Evolutionary conservation across 2,329 filamentous ascomycete genomes (phyloP).

Genomic region (Alternaria arbusti): DNA sequence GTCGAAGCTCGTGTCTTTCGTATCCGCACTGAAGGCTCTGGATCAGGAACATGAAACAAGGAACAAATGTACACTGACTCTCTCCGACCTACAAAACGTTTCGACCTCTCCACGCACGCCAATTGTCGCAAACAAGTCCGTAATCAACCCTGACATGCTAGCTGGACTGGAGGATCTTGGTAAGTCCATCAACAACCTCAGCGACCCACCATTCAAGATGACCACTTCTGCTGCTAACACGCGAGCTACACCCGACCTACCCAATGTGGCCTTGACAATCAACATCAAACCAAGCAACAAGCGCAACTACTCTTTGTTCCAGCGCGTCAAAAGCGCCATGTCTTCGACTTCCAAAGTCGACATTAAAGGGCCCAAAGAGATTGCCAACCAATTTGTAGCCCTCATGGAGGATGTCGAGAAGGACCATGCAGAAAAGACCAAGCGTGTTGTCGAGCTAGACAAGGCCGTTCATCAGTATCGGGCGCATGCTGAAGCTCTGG

Average conservation of each 20-base stretch:
- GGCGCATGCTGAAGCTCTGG: not conserved
- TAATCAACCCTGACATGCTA: not conserved
- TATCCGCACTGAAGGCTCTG: not conserved
- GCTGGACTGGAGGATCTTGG: not conserved
- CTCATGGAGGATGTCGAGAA: slow-evolving; percentile 5
- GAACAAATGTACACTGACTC: not conserved
- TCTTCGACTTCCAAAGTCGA: slow-evolving; percentile 10
- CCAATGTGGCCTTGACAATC: slow-evolving; percentile 14
- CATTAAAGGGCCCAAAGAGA: slow-evolving; percentile 13
- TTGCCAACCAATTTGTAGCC: slow-evolving; percentile 6
- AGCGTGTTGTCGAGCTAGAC: not conserved
- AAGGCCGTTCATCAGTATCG: not conserved
- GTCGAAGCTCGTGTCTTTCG: not conserved
- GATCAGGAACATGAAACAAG: not conserved
- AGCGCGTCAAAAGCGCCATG: slow-evolving; percentile 11
- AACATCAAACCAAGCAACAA: slow-evolving; percentile 10
- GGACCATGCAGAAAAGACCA: slow-evolving; percentile 2
- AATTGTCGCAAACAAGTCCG: not conserved
- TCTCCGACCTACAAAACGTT: not conserved
- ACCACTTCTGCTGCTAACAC: not conserved
- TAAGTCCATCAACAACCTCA: not conserved
- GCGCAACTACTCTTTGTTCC: slow-evolving; percentile 10
- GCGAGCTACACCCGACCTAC: not conserved
- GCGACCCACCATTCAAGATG: not conserved
- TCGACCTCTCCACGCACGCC: not conserved